Evolutionary conservation across 139 green algal genomes (phyloP), one percentile per base, ranked within the genome.

Genomic region (Raphidocelis subcapitata): DNA sequence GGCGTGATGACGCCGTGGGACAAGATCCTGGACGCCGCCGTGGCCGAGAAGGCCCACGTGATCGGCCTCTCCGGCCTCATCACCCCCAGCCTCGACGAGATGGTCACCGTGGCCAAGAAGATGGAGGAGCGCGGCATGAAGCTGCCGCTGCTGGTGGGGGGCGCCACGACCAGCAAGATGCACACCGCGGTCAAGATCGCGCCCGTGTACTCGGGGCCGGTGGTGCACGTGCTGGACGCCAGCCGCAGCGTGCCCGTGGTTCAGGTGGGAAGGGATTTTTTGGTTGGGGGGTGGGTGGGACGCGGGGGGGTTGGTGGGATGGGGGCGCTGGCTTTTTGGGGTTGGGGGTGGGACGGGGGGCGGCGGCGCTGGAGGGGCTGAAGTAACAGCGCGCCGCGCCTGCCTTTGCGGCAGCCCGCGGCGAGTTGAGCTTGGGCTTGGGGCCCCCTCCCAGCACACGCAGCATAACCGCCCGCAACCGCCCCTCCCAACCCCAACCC

Each of bases 131-230:
- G 84, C 12, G 91, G 91, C 47, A 55, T 99, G 65, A 94, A 89
- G 73, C 79, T 90, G 32, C 95, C 95, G 3, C 79, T 99, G 55
- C 91, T 99, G 3, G 97, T 99, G 59, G 95, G 95, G 37, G 95
- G 95, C 12, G 95, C 95, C 44, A 99, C 95, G 29, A 99, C 95
- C 23, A 93, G 81, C 81, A 97, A 97, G 83, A 98, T 99, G 94
- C 95, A 99, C 90, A 99, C 95, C 0, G 95, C 95, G 0, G 95
- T 99, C 21, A 99, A 99, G 90, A 92, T 99, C 33, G 90, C 87
- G 21, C 93, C 95, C 3, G 84, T 89, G 62, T 99, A 98, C 89
- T 88, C 78, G 26, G 85, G 89, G 26, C 82, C 90, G 12, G 90
- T 94, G 36, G 89, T 99, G 31, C 89, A 99, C 67, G 95, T 99